Evolutionary conservation across 768 basidiomycete genomes (phyloP).

Genomic region (Crepidotus variabilis): DNA sequence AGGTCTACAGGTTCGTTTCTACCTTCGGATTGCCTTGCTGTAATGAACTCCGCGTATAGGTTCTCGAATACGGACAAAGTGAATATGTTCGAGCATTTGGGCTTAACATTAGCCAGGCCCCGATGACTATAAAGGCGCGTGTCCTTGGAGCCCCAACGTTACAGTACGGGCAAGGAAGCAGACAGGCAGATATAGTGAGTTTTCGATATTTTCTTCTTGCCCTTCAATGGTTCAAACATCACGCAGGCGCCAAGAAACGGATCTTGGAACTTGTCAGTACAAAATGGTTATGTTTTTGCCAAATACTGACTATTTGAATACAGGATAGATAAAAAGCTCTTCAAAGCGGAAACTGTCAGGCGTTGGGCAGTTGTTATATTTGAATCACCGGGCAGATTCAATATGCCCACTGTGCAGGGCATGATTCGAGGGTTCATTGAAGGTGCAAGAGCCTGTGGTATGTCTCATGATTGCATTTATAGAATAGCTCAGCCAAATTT

Average conservation of each 20-base stretch:
- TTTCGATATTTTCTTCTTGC: constrained; percentile 21
- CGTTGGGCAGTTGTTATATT: constrained; percentile 67
- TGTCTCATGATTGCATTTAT: constrained; percentile 24
- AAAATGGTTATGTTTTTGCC: not conserved
- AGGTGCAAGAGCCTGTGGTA: constrained; percentile 54
- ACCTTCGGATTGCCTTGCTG: not conserved
- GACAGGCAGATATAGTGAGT: constrained; percentile 37
- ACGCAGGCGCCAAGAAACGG: constrained; percentile 61
- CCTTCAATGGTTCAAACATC: constrained; percentile 22
- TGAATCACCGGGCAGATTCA: constrained; percentile 56
- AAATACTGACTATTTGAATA: constrained; percentile 1
- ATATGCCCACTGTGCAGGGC: constrained; percentile 34
- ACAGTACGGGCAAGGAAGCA: constrained; percentile 46
- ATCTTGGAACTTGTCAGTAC: constrained; percentile 70
- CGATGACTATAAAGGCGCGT: constrained; percentile 56
- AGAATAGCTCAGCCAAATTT: constrained; percentile 36
- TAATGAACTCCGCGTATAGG: constrained; percentile 30
- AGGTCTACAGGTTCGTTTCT: constrained; percentile 12
- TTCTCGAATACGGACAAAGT: constrained; percentile 66
- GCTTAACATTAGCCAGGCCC: constrained; percentile 49
- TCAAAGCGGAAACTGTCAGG: constrained; percentile 44
- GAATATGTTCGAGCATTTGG: constrained; percentile 73
- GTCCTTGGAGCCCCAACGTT: constrained; percentile 53
- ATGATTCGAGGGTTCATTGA: constrained; percentile 50
- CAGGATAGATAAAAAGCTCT: constrained; percentile 73